phyloP scores from a whole-genome alignment of 371 early-diverging fungal species.

The Mycotypha africana region DNA sequence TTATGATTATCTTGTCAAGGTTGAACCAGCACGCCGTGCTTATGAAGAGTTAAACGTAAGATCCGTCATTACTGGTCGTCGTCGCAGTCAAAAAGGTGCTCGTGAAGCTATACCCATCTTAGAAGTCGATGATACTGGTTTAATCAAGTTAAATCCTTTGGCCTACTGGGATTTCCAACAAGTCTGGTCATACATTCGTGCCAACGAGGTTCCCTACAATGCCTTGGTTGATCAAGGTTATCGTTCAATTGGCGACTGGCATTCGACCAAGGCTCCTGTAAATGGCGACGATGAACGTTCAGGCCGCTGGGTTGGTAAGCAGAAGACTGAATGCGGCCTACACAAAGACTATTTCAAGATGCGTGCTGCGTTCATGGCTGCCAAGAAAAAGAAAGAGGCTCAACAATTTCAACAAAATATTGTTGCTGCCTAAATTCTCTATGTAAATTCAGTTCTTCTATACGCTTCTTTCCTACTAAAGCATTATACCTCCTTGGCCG shows the following conservation, averaged over 20 bases:
- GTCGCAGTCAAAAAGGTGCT: conserved; percentile 85
- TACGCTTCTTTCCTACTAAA: too few relatives aligned
- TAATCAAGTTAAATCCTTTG: conserved; percentile 86
- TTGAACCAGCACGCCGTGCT: conserved; percentile 88
- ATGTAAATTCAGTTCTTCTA: too few relatives aligned
- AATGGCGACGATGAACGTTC: conserved; percentile 71
- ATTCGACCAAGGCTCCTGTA: conserved; percentile 74
- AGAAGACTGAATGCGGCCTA: conserved; percentile 90
- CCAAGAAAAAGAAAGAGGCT: conserved; percentile 41
- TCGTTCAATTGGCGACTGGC: conserved; percentile 91
- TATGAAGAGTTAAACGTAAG: conserved; percentile 69
- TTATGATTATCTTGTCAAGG: conserved; percentile 90
- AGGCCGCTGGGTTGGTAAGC: conserved; percentile 88
- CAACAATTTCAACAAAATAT: conserved; percentile 20
- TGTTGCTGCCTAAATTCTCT: conserved; percentile 11
- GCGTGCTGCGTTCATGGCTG: conserved; percentile 61
- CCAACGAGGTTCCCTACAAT: conserved; percentile 90
- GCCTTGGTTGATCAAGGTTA: conserved; percentile 85
- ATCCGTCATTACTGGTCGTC: conserved; percentile 86
- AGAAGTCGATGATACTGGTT: conserved; percentile 78
- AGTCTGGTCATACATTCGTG: conserved; percentile 80
- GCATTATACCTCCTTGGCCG: too few relatives aligned
- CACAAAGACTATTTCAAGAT: conserved; percentile 95
- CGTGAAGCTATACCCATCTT: conserved; percentile 73
- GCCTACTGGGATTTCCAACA: conserved; percentile 86